phyloP scores from a whole-genome alignment of 2,329 filamentous ascomycete genomes.

The Magnaporthiopsis incrustans region DNA sequence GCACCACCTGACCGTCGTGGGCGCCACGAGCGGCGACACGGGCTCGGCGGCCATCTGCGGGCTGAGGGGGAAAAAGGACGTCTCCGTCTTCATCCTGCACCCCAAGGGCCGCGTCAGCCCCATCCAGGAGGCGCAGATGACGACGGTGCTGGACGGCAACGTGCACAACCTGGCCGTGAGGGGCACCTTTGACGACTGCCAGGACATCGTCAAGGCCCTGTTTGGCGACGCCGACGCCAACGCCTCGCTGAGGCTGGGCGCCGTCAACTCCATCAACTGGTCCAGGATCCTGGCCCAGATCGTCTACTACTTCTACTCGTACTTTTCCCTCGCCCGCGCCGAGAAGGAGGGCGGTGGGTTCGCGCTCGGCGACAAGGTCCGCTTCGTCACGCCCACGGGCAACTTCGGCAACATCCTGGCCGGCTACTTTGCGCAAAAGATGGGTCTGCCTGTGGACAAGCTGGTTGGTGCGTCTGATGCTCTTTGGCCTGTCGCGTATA shows the following conservation, averaged over 20 bases:
- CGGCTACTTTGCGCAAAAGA: slow-evolving; percentile 69
- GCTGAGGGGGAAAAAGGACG: slow-evolving; percentile 89
- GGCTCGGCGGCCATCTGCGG: slow-evolving; percentile 96
- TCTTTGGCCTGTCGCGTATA: neutral
- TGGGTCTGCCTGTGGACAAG: slow-evolving; percentile 67
- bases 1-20: slow-evolving; percentile 79
- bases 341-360: slow-evolving; percentile 36
- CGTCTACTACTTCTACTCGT: slow-evolving; percentile 93
- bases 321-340: slow-evolving; percentile 67
- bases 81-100: slow-evolving; percentile 90
- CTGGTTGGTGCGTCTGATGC: slow-evolving; percentile 43
- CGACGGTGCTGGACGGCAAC: slow-evolving; percentile 80
- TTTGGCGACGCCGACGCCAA: slow-evolving; percentile 85
- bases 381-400: slow-evolving; percentile 86
- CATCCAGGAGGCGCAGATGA: slow-evolving; percentile 96
- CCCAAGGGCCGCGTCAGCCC: slow-evolving; percentile 86
- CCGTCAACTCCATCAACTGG: slow-evolving; percentile 97
- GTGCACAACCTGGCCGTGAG: slow-evolving; percentile 87
- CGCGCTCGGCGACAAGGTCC: slow-evolving; percentile 59
- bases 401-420: slow-evolving; percentile 93
- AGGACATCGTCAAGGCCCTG: slow-evolving; percentile 90
- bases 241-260: slow-evolving; percentile 71
- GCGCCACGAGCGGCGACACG: slow-evolving; percentile 81
- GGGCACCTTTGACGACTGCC: slow-evolving; percentile 94
- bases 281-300: slow-evolving; percentile 93